Base-by-base conservation (phyloP, 805 yeast genomes). In the Kregervanrija pseudodelftensis region DNA sequence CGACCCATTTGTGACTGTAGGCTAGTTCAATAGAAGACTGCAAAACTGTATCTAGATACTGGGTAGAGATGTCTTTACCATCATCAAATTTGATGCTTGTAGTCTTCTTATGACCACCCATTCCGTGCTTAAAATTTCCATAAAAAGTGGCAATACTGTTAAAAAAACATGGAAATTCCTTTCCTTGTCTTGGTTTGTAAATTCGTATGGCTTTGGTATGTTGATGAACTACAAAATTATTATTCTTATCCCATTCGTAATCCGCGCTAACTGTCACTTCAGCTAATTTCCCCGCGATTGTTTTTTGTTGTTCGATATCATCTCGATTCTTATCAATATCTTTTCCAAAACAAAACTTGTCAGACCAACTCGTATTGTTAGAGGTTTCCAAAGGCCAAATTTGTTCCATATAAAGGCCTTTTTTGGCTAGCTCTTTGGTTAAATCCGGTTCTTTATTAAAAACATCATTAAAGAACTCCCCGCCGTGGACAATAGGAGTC, bases 401-500 rank as follows among this genome's bases (percentile, higher is more conserved):
- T 42, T 65, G 68, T 11, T 50, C 44, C 43, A 57, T 53, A 30
- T 49, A 55, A 8, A 65, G 44, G 5, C 66, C 66, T 17, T 48
- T 47, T 13, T 46, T 38, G 1, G 53, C 49, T 12, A 65, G 42
- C 11, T 55, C 52, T 13, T 51, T 36, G 12, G 58, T 36, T 16
- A 56, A 47, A 11, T 55, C 55, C 0, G 67, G 67, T 8, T 42
- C 43, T 22, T 46, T 42, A 15, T 49, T 38, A 7, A 48, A 33
- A 12, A 62, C 34, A 4, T 32, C 38, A 2, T 59, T 49, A 44
- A 58, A 64, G 5, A 60, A 42, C 38, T 64, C 68, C 7, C 59
- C 63, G 8, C 65, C 66, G 45, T 64, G 67, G 10, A 47, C 63
- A 9, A 65, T 47, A 13, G 69, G 68, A 14, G 68, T 64, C 33